A percentile compares a stretch with the other conserved stretches of the same genome.
These are phyloP conservation scores for Lipomyces lipofer DNA, from an alignment of 805 yeast species.

Conservation along the genomic window DNA sequence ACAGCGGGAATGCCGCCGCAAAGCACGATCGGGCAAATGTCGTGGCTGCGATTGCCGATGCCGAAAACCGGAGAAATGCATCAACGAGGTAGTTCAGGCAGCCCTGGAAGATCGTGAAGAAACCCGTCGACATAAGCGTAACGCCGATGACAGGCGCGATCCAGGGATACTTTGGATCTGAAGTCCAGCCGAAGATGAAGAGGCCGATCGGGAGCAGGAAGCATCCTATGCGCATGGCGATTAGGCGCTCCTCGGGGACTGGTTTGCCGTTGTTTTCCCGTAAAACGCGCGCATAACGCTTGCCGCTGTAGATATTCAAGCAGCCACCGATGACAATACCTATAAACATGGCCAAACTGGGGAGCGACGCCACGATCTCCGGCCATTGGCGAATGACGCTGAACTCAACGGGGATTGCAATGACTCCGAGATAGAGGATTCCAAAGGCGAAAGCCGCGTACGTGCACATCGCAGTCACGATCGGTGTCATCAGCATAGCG, in stretches of 20 bases:
- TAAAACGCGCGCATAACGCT: slow-evolving; percentile 10
- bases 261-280: slow-evolving; percentile 17
- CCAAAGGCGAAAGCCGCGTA: slow-evolving; percentile 51
- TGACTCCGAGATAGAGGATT: slow-evolving; percentile 45
- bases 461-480: slow-evolving; percentile 45
- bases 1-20: slow-evolving; percentile 54
- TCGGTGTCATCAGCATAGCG: slow-evolving; percentile 61
- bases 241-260: slow-evolving; percentile 34
- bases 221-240: slow-evolving; percentile 48
- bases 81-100: slow-evolving; percentile 46
- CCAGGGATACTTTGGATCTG: slow-evolving; percentile 57
- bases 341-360: slow-evolving; percentile 37
- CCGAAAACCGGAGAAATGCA: slow-evolving; percentile 53
- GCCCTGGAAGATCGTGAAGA: slow-evolving; percentile 46
- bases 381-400: slow-evolving; percentile 13
- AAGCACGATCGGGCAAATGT: slow-evolving; percentile 52
- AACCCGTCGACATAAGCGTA: slow-evolving; percentile 42
- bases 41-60: slow-evolving; percentile 64
- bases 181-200: slow-evolving; percentile 74
- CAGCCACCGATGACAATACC: slow-evolving; percentile 40
- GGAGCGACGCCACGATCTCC: slow-evolving; percentile 14
- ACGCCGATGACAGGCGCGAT: slow-evolving; percentile 69
- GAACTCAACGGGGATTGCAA: slow-evolving; percentile 46
- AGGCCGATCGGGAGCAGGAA: slow-evolving; percentile 59
- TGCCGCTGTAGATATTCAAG: slow-evolving; percentile 16